These are phyloP conservation scores for Globisporangium yorkense DNA, from an alignment of 352 stramenopile genomes.

Conservation along the genomic window DNA sequence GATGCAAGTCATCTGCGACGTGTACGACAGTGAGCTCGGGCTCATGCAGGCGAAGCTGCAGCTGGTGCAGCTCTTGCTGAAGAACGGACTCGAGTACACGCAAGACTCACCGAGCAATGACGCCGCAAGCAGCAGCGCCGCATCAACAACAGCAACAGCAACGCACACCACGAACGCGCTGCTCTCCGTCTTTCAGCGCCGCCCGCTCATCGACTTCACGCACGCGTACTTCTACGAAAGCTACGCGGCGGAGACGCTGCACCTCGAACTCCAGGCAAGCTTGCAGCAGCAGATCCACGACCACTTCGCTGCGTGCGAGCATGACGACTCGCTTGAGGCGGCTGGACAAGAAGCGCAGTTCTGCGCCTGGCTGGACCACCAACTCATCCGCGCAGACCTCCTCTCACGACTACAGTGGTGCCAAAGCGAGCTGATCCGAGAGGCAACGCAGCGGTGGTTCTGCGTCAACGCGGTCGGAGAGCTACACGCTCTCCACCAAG, in stretches of 20 bases:
- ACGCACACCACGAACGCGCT: conserved; percentile 12
- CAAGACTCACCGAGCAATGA: background rate
- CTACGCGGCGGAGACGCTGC: conserved; percentile 36
- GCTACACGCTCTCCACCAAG: conserved; percentile 27
- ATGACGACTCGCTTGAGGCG: background rate
- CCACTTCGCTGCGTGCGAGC: conserved; percentile 14
- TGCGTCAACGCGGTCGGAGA: conserved; percentile 20
- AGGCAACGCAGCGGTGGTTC: conserved; percentile 38
- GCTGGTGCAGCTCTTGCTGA: conserved; percentile 24
- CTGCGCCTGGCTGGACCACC: conserved; percentile 15
- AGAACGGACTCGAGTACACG: conserved; percentile 12
- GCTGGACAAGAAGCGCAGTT: background rate
- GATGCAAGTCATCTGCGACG: conserved; percentile 43
- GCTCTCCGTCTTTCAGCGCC: conserved; percentile 17
- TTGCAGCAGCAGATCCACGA: conserved; percentile 25
- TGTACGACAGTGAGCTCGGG: conserved; percentile 43
- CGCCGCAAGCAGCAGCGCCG: background rate
- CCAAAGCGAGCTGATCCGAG: conserved; percentile 15
- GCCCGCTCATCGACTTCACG: conserved; percentile 40
- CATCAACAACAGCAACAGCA: background rate
- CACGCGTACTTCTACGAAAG: conserved; percentile 59
- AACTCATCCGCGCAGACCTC: conserved; percentile 16
- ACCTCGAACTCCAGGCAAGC: conserved; percentile 38
- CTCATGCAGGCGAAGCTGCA: conserved; percentile 41
- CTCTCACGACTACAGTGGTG: conserved; percentile 13